phyloP scores from a whole-genome alignment of 1,284 basidiomycete species.

The Malassezia sp. region DNA sequence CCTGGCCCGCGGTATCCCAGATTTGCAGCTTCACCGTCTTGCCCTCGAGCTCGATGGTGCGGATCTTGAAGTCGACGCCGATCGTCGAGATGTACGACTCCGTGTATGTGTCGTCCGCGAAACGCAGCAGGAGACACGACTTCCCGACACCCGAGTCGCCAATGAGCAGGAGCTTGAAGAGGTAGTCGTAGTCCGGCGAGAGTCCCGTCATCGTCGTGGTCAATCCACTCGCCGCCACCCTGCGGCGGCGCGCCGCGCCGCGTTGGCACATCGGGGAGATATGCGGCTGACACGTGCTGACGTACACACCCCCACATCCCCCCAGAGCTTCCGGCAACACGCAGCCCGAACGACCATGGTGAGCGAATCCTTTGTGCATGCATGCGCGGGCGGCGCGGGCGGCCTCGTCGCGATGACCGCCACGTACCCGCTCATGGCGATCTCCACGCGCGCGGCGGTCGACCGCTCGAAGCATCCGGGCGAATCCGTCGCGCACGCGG shows the following conservation, averaged over 20 bases:
- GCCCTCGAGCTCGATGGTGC: constrained; percentile 97
- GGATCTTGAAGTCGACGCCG: constrained; percentile 92
- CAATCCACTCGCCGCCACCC: too few relatives aligned
- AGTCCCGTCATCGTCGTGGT: constrained; percentile 28
- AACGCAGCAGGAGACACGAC: constrained; percentile 50
- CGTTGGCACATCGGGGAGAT: constrained; percentile 1
- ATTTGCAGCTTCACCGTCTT: constrained; percentile 99
- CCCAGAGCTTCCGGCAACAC: too few relatives aligned
- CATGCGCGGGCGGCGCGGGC: constrained; percentile 76
- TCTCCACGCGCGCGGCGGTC: constrained; percentile 86
- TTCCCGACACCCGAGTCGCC: constrained; percentile 89
- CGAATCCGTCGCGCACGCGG: constrained; percentile 51
- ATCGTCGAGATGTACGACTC: constrained; percentile 49
- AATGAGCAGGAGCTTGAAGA: constrained; percentile 50
- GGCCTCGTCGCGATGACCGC: constrained; percentile 56
- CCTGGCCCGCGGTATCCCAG: constrained; percentile 50
- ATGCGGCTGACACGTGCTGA: too few relatives aligned
- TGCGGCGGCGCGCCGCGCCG: too few relatives aligned
- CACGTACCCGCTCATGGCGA: constrained; percentile 64
- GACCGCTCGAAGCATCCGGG: constrained; percentile 62
- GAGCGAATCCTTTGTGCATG: constrained; percentile 72
- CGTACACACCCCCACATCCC: too few relatives aligned
- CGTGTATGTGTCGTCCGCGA: constrained; percentile 50
- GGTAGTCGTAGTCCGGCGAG: constrained; percentile 44
- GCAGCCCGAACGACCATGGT: constrained; percentile 18